A percentile compares a stretch with the other conserved stretches of the same genome.
phyloP scores from a whole-genome alignment of 139 green algal genomes.

The Coccomyxa sp. region DNA sequence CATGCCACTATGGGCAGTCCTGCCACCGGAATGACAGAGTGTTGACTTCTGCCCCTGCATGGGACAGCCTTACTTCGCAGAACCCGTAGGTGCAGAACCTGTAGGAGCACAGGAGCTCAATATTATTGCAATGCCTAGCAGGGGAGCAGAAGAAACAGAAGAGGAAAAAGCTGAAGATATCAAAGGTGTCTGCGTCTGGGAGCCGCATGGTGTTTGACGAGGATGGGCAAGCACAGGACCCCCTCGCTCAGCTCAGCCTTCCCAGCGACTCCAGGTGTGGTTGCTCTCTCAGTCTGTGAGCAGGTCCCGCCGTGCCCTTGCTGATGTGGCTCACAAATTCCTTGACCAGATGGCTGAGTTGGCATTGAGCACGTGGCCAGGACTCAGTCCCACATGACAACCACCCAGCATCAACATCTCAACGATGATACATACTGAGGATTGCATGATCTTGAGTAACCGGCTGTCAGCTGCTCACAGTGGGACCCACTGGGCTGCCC shows the following conservation, averaged over 20 bases:
- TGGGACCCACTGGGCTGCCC: background rate
- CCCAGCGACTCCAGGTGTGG: constrained; percentile 1
- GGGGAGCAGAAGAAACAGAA: constrained; percentile 34
- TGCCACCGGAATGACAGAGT: no score
- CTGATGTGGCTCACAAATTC: no score
- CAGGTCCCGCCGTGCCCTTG: no score
- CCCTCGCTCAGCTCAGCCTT: constrained; percentile 53
- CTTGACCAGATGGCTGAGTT: background rate
- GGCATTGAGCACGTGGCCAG: background rate
- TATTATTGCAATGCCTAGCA: background rate
- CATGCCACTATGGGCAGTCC: background rate
- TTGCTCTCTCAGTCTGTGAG: background rate
- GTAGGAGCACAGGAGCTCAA: background rate
- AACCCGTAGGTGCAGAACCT: no score
- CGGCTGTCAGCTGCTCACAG: background rate
- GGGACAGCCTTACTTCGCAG: no score
- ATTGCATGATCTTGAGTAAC: background rate
- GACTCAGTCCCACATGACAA: no score
- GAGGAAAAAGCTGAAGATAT: constrained; percentile 73
- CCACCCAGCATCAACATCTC: background rate
- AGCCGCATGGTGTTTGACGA: constrained; percentile 76
- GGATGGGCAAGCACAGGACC: constrained; percentile 51
- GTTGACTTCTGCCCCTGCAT: no score
- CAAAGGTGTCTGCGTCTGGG: constrained; percentile 26
- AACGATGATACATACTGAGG: background rate